These are phyloP conservation scores for Boletus subparvulus DNA, from an alignment of 768 basidiomycete genomes.

Conservation along the genomic window DNA sequence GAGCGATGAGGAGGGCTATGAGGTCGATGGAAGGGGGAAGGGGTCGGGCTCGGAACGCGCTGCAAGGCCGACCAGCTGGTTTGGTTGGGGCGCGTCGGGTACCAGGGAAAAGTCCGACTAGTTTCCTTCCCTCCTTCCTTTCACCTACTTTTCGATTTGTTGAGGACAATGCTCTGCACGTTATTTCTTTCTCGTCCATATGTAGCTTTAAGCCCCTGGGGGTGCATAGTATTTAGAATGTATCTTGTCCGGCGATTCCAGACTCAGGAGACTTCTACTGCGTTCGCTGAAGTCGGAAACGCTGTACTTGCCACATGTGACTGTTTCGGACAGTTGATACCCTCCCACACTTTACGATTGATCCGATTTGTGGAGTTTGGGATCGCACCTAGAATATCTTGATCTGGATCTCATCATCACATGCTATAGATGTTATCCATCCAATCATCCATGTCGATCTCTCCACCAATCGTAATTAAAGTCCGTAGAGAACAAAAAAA, in stretches of 20 bases:
- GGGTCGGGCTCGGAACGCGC: conserved; percentile 20
- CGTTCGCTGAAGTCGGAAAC: too few species aligned
- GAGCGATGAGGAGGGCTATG: conserved; percentile 67
- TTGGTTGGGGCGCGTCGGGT: conserved; percentile 34
- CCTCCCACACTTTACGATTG: neutral
- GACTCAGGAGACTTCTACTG: neutral
- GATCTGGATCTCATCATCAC: neutral
- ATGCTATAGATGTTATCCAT: neutral
- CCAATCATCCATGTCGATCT: neutral
- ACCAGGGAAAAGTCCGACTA: conserved; percentile 25
- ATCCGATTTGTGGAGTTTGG: neutral
- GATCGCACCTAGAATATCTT: neutral
- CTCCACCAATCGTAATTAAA: neutral
- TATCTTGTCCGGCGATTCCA: neutral
- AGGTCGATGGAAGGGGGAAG: conserved; percentile 31
- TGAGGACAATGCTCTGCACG: neutral
- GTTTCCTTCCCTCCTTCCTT: neutral
- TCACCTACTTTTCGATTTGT: neutral
- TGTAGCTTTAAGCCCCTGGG: conserved; percentile 1
- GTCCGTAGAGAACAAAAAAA: neutral
- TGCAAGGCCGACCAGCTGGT: conserved; percentile 34
- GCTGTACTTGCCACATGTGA: too few species aligned
- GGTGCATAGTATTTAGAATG: conserved; percentile 6
- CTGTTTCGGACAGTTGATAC: too few species aligned
- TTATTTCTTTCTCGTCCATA: neutral